Conservation (phyloP, 208 protist species). For the Leishmania mexicana region DNA sequence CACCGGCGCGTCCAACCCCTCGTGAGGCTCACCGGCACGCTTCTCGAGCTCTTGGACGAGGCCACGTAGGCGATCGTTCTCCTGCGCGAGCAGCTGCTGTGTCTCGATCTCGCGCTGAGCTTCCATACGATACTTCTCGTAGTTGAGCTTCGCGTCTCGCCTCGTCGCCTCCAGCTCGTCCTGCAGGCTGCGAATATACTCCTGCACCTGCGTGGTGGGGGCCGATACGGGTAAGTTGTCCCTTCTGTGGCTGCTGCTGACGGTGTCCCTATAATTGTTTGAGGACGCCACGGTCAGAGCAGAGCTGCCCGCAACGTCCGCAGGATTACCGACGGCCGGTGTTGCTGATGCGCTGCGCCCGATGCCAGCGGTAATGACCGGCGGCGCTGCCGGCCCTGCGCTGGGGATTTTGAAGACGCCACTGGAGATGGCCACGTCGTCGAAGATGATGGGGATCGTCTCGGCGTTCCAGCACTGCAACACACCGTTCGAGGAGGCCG, state of each 20-base stretch:
- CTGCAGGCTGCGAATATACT: constrained; percentile 30
- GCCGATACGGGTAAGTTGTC: neutral
- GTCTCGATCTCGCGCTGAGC: constrained; percentile 29
- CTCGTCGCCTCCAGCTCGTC: constrained; percentile 24
- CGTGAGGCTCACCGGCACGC: neutral
- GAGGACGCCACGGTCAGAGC: constrained; percentile 18
- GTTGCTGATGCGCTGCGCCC: neutral
- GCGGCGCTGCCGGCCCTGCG: neutral
- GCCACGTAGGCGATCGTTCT: constrained; percentile 28
- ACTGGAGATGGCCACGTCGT: constrained; percentile 20
- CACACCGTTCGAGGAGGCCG: constrained; percentile 53
- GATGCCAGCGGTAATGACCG: too few relatives aligned
- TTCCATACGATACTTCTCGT: constrained; percentile 33
- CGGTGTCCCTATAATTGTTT: neutral
- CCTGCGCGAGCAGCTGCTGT: constrained; percentile 31
- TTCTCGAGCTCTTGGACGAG: constrained; percentile 18
- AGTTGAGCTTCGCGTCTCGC: constrained; percentile 32
- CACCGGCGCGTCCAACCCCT: neutral
- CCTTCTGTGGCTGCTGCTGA: neutral
- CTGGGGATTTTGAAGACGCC: neutral
- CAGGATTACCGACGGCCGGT: neutral
- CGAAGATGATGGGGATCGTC: constrained; percentile 68
- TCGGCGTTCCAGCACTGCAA: constrained; percentile 90
- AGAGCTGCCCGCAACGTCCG: constrained; percentile 2
- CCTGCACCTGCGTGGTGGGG: constrained; percentile 16